Conservation (phyloP, 768 basidiomycete species). For the Chalciporus piperatus region DNA sequence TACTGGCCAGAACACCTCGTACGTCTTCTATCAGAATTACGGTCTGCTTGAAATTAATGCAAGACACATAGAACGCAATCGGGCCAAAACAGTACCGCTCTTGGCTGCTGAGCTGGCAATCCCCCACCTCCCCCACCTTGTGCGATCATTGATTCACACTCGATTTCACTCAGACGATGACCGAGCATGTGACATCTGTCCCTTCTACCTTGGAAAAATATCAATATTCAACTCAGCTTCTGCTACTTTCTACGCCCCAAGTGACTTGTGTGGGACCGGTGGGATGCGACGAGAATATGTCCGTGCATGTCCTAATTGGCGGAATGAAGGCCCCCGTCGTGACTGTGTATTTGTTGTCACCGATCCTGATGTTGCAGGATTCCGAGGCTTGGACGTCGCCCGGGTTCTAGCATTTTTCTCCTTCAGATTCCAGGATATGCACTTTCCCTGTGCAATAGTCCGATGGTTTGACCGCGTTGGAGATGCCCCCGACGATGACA, state of each 20-base stretch:
- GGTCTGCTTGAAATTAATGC: too few species aligned
- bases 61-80: background rate
- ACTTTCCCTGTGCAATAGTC: slow-evolving; percentile 21
- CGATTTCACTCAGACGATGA: slow-evolving; percentile 9
- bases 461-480: slow-evolving; percentile 20
- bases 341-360: slow-evolving; percentile 27
- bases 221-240: slow-evolving; percentile 22
- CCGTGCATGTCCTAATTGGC: slow-evolving; percentile 20
- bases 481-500: slow-evolving; percentile 20
- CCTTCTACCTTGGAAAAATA: background rate
- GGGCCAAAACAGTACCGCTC: background rate
- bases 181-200: background rate
- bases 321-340: background rate
- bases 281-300: slow-evolving; percentile 31
- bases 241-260: slow-evolving; percentile 27
- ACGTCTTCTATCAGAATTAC: too few species aligned
- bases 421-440: slow-evolving; percentile 4
- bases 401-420: slow-evolving; percentile 24
- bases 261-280: slow-evolving; percentile 22
- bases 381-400: slow-evolving; percentile 20
- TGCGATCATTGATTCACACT: slow-evolving; percentile 3
- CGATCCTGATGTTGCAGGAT: slow-evolving; percentile 4
- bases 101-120: slow-evolving; percentile 1
- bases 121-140: background rate
- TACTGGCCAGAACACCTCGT: too few species aligned